Percentiles rank a stretch among this genome's conserved stretches.
phyloP scores from a whole-genome alignment of 192 early-diverging fungal genomes.

The Mortierella claussenii region DNA sequence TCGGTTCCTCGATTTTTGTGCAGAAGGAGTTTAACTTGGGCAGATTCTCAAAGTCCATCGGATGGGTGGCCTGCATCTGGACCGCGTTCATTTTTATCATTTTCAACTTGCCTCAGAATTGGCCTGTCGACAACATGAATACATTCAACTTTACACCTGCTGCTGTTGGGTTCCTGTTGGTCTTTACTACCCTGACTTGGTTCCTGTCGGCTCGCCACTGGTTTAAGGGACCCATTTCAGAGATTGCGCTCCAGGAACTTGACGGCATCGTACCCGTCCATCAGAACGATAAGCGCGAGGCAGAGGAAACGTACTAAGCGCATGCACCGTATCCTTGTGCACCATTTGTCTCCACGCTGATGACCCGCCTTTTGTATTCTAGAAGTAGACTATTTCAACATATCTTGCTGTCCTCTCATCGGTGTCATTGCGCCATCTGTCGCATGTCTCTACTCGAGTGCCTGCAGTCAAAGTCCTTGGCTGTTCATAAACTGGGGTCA shows the following conservation, averaged over 20 bases:
- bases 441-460: too few species aligned
- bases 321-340: too few species aligned
- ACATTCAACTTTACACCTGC: constrained; percentile 53
- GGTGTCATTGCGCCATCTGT: too few species aligned
- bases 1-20: constrained; percentile 52
- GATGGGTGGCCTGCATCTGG: constrained; percentile 53
- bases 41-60: constrained; percentile 42
- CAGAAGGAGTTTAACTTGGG: constrained; percentile 58
- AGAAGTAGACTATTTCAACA: too few species aligned
- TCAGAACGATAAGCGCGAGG: not conserved
- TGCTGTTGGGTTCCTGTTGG: constrained; percentile 48
- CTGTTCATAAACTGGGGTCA: too few species aligned
- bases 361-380: too few species aligned
- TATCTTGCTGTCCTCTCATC: too few species aligned
- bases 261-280: constrained; percentile 21
- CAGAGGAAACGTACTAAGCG: constrained; percentile 5
- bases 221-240: constrained; percentile 52
- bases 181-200: constrained; percentile 51
- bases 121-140: constrained; percentile 48
- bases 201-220: constrained; percentile 45
- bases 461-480: too few species aligned
- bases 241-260: constrained; percentile 41
- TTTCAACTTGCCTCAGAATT: constrained; percentile 56
- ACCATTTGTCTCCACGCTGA: too few species aligned
- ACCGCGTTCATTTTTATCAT: constrained; percentile 56